Base-by-base conservation (phyloP, 306 rosid species). In the Aeschynomene evenia region DNA sequence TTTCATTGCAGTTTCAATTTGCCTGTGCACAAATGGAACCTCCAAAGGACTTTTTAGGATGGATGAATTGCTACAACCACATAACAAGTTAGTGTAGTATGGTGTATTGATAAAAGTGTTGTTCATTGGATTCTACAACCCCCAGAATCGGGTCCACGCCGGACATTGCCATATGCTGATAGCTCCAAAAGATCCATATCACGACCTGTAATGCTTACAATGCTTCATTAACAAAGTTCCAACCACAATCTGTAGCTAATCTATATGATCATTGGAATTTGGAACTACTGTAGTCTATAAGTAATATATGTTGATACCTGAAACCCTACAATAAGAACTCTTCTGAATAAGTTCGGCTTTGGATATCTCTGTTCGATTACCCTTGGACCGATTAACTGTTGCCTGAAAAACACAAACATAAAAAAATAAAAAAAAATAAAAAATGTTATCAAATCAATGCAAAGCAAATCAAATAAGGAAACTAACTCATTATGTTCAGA, bases 101-200 rank as follows among this genome's bases (percentile, higher is more conserved):
- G n/a, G n/a, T n/a, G n/a, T 26, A 63, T 36, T 26, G 29, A 72
- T 29, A 39, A 19, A 57, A 68, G 61, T 42, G 75, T 78, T 42
- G 75, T 78, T 86, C 78, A 91, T 56, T 91, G 96, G 73, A 91
- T 91, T 84, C 86, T 86, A 80, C 97, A 91, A 23, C 99, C 96
- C 20, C 96, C 87, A 3, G 88, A 83, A 70, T 95, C 95, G 34
- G 69, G 91, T 63, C 85, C 91, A 2, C 59, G 91, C 49, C 80
- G 91, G 5, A 89, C 93, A 63, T 80, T 91, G 45, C 97, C 97
- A 64, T 74, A 91, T 51, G 96, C 97, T 14, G 96, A 91, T 53
- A 91, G 74, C 79, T 95, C 99, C 43, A 91, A 72, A 56, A 95
- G 91, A 81, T 95, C 99, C 99, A 95, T 89, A 60, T 91, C 96